Evolutionary conservation across 2,329 filamentous ascomycete species (phyloP).

Genomic region (Apiospora sp.): DNA sequence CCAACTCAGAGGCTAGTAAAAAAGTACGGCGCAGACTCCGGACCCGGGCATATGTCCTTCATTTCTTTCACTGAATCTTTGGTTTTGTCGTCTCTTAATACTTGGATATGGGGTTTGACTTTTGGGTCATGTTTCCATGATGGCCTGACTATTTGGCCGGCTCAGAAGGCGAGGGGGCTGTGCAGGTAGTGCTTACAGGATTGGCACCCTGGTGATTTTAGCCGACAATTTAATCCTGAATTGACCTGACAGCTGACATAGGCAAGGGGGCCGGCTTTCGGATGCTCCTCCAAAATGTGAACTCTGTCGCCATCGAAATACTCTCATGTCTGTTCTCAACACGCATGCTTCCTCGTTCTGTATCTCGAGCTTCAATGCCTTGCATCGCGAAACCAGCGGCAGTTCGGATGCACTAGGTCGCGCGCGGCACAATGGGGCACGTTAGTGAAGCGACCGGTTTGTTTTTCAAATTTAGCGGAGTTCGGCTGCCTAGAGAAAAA

Average conservation of each 20-base stretch:
- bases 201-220: neutral
- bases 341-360: neutral
- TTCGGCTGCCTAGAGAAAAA: neutral
- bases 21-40: neutral
- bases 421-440: neutral
- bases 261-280: neutral
- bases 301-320: neutral
- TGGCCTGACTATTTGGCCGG: neutral
- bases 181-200: slow-evolving; percentile 1
- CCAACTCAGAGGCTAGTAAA: neutral
- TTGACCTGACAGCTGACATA: neutral
- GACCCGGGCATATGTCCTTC: neutral
- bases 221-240: neutral
- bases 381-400: neutral
- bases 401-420: neutral
- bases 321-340: neutral
- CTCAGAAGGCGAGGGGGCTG: neutral
- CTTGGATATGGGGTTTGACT: neutral
- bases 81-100: no score
- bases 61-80: no score
- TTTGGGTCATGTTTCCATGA: neutral
- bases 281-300: neutral
- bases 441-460: neutral
- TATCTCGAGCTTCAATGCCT: neutral
- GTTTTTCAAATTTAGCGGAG: neutral